Percentiles rank a stretch among this genome's conserved stretches.
These are phyloP conservation scores for Camellia granthamiana DNA, from an alignment of 148 eudicot species.

Conservation along the genomic window DNA sequence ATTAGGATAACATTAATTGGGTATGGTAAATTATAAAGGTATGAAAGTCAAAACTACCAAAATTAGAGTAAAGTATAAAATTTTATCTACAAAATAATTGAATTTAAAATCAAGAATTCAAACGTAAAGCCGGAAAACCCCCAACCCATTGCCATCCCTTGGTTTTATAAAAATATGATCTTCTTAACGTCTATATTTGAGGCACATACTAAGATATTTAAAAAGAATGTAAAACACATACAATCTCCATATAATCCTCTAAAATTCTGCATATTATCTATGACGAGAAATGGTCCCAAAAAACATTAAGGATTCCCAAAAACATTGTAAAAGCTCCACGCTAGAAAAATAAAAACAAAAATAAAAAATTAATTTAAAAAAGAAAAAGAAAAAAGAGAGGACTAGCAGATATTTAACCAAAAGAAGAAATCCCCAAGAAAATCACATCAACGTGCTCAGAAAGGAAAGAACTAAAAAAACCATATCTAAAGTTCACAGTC, in stretches of 20 bases:
- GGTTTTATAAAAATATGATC: too few relatives aligned
- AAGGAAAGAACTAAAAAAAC: not conserved
- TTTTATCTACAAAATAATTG: too few relatives aligned
- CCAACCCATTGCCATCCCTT: too few relatives aligned
- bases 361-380: not conserved
- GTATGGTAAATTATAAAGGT: too few relatives aligned
- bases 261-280: not conserved
- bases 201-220: too few relatives aligned
- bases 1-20: too few relatives aligned
- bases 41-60: too few relatives aligned
- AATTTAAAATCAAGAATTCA: too few relatives aligned
- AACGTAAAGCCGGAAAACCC: too few relatives aligned
- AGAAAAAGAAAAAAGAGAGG: not conserved
- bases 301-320: not conserved
- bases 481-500: not conserved
- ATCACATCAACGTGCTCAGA: not conserved
- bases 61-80: too few relatives aligned
- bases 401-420: not conserved
- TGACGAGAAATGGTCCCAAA: not conserved
- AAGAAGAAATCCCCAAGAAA: not conserved
- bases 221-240: too few relatives aligned
- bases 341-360: not conserved
- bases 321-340: not conserved
- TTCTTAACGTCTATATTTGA: too few relatives aligned
- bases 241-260: not conserved